Conservation (phyloP, 805 yeast species). For the Groenewaldozyma salmanticensis region DNA sequence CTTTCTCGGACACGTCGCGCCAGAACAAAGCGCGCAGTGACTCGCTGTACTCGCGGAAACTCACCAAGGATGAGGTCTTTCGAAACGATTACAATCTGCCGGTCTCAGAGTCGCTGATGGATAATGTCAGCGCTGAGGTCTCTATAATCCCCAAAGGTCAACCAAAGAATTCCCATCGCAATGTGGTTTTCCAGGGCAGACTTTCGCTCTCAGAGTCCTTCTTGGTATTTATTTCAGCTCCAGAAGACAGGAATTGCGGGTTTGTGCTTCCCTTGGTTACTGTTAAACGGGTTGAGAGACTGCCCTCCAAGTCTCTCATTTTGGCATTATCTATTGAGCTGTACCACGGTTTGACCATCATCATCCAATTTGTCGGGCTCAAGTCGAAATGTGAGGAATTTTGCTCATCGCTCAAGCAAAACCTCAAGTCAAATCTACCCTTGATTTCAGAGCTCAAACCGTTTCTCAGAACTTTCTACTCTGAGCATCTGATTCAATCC, state of each 20-base stretch:
- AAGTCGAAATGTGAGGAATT: conserved; percentile 73
- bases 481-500: conserved; percentile 62
- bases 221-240: conserved; percentile 61
- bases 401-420: conserved; percentile 54
- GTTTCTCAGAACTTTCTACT: conserved; percentile 64
- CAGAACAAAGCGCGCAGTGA: conserved; percentile 4
- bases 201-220: conserved; percentile 68
- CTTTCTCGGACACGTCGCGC: conserved; percentile 30
- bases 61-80: conserved; percentile 61
- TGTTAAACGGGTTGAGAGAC: conserved; percentile 73
- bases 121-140: conserved; percentile 60
- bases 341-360: conserved; percentile 50
- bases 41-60: conserved; percentile 28
- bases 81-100: conserved; percentile 64
- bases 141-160: conserved; percentile 20
- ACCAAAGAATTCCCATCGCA: conserved; percentile 6
- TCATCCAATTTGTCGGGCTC: conserved; percentile 69
- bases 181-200: conserved; percentile 32
- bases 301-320: conserved; percentile 65
- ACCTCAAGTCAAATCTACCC: conserved; percentile 52
- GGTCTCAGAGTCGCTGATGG: conserved; percentile 52
- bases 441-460: conserved; percentile 53
- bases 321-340: conserved; percentile 70
- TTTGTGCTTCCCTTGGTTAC: conserved; percentile 68
- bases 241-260: conserved; percentile 57